Evolutionary conservation across 345 rosid species (phyloP).

Genomic region (Pistacia atlantica): DNA sequence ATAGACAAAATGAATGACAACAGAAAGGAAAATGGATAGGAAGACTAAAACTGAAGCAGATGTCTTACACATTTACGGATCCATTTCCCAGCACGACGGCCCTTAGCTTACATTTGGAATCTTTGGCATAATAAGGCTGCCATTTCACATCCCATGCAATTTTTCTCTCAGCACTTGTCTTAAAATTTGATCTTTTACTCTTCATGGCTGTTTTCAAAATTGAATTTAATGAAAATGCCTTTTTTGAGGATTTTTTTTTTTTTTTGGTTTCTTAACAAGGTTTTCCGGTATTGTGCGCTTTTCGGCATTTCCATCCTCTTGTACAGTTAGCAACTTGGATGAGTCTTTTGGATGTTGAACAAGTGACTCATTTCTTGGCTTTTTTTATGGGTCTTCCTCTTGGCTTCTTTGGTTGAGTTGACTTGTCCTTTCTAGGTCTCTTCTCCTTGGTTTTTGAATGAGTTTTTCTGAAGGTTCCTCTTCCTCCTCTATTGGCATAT

Average conservation of each 20-base stretch:
- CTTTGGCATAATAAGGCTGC: conserved; percentile 50
- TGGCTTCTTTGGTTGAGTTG: conserved; percentile 31
- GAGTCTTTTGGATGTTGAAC: conserved; percentile 53
- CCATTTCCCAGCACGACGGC: conserved; percentile 93
- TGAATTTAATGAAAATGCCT: not conserved
- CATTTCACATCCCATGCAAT: conserved; percentile 91
- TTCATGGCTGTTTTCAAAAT: no score
- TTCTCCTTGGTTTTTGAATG: no score
- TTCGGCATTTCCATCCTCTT: conserved; percentile 28
- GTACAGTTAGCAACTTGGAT: conserved; percentile 31
- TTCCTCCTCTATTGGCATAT: no score
- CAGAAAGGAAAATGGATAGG: not conserved
- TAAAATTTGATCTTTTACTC: not conserved
- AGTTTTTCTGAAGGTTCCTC: no score
- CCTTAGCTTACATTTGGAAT: conserved; percentile 49
- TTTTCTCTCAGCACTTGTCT: conserved; percentile 42
- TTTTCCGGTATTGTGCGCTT: conserved; percentile 31
- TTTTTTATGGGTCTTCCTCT: conserved; percentile 57
- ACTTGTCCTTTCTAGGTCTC: not conserved
- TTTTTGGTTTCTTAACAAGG: conserved; percentile 17
- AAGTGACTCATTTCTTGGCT: conserved; percentile 41
- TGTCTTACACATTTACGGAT: conserved; percentile 85
- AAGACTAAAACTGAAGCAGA: conserved; percentile 22
- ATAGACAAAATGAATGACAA: not conserved
- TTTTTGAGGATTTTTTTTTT: conserved; percentile 13